Percentiles rank a stretch among this genome's conserved stretches.
phyloP scores from a whole-genome alignment of 2,329 filamentous ascomycete genomes.

The Colletotrichum gigasporum region DNA sequence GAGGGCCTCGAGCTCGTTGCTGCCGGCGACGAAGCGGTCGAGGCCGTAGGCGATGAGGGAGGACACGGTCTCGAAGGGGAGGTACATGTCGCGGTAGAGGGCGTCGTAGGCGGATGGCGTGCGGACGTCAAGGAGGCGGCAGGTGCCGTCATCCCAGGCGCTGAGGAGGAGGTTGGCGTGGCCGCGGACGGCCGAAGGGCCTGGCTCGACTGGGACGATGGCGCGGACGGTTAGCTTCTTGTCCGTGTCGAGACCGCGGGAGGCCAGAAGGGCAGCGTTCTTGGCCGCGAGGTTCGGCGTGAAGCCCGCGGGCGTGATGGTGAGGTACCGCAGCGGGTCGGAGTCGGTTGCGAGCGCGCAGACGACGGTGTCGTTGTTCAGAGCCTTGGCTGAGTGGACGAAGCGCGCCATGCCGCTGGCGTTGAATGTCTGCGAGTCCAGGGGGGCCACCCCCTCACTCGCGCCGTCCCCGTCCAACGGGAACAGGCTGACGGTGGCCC shows the following conservation, averaged over 20 bases:
- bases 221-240: slow-evolving; percentile 54
- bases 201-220: slow-evolving; percentile 52
- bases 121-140: slow-evolving; percentile 53
- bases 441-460: background rate
- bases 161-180: slow-evolving; percentile 55
- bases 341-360: slow-evolving; percentile 52
- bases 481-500: slow-evolving; percentile 31
- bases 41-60: slow-evolving; percentile 59
- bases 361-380: slow-evolving; percentile 54
- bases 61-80: slow-evolving; percentile 55
- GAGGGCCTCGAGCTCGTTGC: slow-evolving; percentile 51
- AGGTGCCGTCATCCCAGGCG: slow-evolving; percentile 63
- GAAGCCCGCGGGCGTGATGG: slow-evolving; percentile 55
- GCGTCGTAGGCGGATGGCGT: slow-evolving; percentile 56
- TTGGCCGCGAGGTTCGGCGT: slow-evolving; percentile 46
- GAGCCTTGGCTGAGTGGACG: slow-evolving; percentile 53
- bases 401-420: slow-evolving; percentile 34
- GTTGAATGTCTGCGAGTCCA: slow-evolving; percentile 22
- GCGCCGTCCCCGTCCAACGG: slow-evolving; percentile 20
- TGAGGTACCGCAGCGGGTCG: slow-evolving; percentile 56
- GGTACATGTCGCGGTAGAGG: slow-evolving; percentile 63
- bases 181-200: slow-evolving; percentile 37
- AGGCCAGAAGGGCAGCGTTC: slow-evolving; percentile 37
- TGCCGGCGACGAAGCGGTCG: slow-evolving; percentile 61
- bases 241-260: slow-evolving; percentile 39